Base-by-base conservation (phyloP, 306 rosid genomes). In the Lagenaria siceraria region DNA sequence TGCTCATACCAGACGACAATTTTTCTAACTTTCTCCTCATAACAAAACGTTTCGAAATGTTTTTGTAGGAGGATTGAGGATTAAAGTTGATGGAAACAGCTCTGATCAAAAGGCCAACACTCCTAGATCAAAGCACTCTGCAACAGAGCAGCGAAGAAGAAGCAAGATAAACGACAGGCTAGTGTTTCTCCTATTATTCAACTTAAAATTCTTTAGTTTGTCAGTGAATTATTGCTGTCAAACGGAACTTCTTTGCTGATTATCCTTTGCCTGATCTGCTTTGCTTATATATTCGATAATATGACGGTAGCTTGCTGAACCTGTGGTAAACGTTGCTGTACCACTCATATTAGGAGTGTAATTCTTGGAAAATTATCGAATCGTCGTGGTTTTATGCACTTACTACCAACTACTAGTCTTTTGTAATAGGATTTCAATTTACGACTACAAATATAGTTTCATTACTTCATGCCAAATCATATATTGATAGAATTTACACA, bases 161-260 rank as follows among this genome's bases (percentile, higher is more conserved):
- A 96, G 99, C 84, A 96, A 96, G 87, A 96, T 96, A 55, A 96
- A 96, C 85, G 97, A 96, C 75, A 89, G 99, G 99, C 85, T 86
- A 87, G 96, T 56, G 62, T 75, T 72, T 43, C 71, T 49, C 22
- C 55, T 40, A 22, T 69, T 69, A 40, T 42, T 69, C 54, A 65
- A 18, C 73, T 65, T 38, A 35, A 29, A 68, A 68, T 35, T 56
- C 33, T 21, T 66, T 40, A 77, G 33, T 61, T 10, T 27, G 54
- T 11, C 74, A 17, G 71, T 35, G 25, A 40, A 63, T 10, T 64
- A 59, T 59, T 59, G 7, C 65, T 59, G 2, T 11, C 14, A 42
- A 68, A 42, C 35, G 35, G 33, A 68, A 13, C 7, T 13, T 21
- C 12, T 65, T 5, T n/a, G 8, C 21, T 17, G 21, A 63, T 17